phyloP scores from a whole-genome alignment of 2,329 filamentous ascomycete genomes.

The Diaporthe sp. region DNA sequence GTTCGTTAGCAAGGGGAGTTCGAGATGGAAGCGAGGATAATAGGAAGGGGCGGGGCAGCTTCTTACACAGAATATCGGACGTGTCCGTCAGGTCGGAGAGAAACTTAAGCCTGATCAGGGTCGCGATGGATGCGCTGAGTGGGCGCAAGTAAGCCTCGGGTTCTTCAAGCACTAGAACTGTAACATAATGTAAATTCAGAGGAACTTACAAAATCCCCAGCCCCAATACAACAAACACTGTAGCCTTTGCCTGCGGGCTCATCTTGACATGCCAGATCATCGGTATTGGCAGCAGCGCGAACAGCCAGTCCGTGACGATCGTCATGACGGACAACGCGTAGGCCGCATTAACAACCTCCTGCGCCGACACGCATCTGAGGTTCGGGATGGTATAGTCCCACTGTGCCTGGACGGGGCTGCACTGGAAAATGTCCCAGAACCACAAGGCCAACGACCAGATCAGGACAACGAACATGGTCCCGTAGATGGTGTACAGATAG shows the following conservation, averaged over 20 bases:
- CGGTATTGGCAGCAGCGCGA: slow-evolving; percentile 66
- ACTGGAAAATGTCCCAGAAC: slow-evolving; percentile 68
- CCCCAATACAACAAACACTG: slow-evolving; percentile 63
- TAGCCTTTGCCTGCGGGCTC: slow-evolving; percentile 65
- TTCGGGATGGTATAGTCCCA: slow-evolving; percentile 66
- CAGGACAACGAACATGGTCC: slow-evolving; percentile 60
- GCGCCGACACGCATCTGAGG: slow-evolving; percentile 58
- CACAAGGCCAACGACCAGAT: slow-evolving; percentile 64
- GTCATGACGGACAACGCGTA: slow-evolving; percentile 67
- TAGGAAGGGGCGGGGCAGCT: no score
- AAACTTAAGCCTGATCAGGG: slow-evolving; percentile 65
- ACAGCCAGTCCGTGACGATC: slow-evolving; percentile 68
- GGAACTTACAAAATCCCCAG: slow-evolving; percentile 63
- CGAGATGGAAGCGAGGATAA: not conserved
- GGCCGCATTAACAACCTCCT: slow-evolving; percentile 62
- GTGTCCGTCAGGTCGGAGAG: slow-evolving; percentile 60
- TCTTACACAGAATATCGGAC: slow-evolving; percentile 64
- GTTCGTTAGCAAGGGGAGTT: not conserved
- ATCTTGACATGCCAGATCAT: slow-evolving; percentile 70
- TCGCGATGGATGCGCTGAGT: slow-evolving; percentile 66
- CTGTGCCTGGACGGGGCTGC: slow-evolving; percentile 63
- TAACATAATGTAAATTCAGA: no score
- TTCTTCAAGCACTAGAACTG: not conserved
- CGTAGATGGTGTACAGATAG: slow-evolving; percentile 64
- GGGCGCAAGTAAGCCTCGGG: not conserved